Percentiles rank a stretch among this genome's conserved stretches.
These are phyloP conservation scores for Lactuca sativa DNA, from an alignment of 129 eudicot species.

Conservation along the genomic window DNA sequence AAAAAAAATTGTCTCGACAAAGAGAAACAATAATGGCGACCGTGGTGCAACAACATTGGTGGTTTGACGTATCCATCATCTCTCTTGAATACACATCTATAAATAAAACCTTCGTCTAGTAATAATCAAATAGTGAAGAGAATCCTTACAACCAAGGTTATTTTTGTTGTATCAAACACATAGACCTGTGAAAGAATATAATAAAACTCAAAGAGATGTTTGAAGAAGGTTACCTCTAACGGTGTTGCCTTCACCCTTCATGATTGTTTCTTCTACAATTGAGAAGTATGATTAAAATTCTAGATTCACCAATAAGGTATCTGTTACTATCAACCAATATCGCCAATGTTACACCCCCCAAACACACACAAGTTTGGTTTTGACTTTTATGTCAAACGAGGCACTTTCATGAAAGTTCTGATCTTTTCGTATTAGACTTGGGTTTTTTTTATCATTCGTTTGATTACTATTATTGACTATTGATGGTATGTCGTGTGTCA, in stretches of 20 bases:
- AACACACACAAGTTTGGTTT: too few relatives aligned
- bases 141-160: conserved; percentile 30
- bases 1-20: too few relatives aligned
- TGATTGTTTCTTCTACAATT: conserved; percentile 60
- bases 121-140: conserved; percentile 1
- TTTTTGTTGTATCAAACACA: conserved; percentile 51
- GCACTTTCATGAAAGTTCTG: too few relatives aligned
- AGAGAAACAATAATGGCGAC: conserved; percentile 42
- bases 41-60: conserved; percentile 61
- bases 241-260: conserved; percentile 65
- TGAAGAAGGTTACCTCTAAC: conserved; percentile 63
- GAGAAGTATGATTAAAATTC: conserved; percentile 62
- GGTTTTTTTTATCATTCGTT: too few relatives aligned
- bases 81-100: conserved; percentile 29
- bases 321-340: too few relatives aligned
- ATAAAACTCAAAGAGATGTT: conserved; percentile 63
- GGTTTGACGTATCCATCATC: conserved; percentile 56
- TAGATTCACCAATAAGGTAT: conserved; percentile 71
- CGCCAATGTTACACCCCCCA: not conserved
- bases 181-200: conserved; percentile 69
- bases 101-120: conserved; percentile 19
- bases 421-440: too few relatives aligned
- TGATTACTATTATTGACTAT: not conserved
- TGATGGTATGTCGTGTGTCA: not conserved
- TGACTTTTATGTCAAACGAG: too few relatives aligned